A percentile compares a stretch with the other conserved stretches of the same genome.
phyloP scores from a whole-genome alignment of 495 filamentous ascomycete species.

The Penicillium tannophilum region DNA sequence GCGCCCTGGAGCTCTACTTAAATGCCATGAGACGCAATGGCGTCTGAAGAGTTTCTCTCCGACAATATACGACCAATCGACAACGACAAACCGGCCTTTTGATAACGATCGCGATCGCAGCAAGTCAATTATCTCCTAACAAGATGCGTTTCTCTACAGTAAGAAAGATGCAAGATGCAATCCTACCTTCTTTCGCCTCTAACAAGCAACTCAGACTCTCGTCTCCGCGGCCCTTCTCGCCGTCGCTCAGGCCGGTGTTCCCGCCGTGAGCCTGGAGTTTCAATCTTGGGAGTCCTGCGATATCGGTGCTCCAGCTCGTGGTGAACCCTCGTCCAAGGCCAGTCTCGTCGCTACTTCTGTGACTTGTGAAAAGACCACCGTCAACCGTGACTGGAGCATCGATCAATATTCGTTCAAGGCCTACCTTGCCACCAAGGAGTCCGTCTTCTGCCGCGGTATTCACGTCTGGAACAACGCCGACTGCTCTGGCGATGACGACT shows the following conservation, averaged over 20 bases:
- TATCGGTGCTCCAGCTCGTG: constrained; percentile 16
- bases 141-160: constrained; percentile 12
- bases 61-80: constrained; percentile 5
- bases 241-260: constrained; percentile 22
- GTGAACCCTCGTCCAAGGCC: constrained; percentile 22
- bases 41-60: not conserved
- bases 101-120: not conserved
- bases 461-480: constrained; percentile 28
- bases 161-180: constrained; percentile 24
- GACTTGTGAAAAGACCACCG: constrained; percentile 28
- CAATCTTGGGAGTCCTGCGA: constrained; percentile 29
- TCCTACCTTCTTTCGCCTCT: constrained; percentile 10
- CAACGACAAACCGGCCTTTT: constrained; percentile 1
- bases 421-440: constrained; percentile 26
- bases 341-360: constrained; percentile 18
- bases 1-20: constrained; percentile 4
- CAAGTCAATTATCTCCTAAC: not conserved
- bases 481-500: constrained; percentile 22
- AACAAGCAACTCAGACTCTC: constrained; percentile 18
- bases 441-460: constrained; percentile 23
- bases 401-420: constrained; percentile 29
- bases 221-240: constrained; percentile 24
- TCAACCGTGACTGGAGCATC: constrained; percentile 31
- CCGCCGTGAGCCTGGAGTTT: constrained; percentile 27
- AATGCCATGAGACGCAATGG: not conserved